Evolutionary conservation across 2,329 filamentous ascomycete genomes (phyloP).

Genomic region (Nigrospora sphaerica): DNA sequence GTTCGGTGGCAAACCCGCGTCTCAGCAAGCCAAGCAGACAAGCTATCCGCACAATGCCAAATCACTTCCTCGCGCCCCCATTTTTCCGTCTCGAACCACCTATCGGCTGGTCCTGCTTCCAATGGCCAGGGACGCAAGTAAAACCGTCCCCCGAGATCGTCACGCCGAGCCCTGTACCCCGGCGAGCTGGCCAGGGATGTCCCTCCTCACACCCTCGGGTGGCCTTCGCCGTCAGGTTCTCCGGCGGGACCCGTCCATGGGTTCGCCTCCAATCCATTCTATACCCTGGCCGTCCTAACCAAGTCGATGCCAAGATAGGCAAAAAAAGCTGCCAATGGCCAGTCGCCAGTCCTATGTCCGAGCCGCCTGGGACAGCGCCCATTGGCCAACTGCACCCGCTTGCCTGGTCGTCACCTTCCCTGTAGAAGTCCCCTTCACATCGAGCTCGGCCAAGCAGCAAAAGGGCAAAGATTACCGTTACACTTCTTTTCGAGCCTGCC

Average conservation of each 20-base stretch:
- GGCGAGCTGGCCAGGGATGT: neutral
- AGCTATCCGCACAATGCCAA: constrained; percentile 10
- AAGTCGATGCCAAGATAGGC: no score
- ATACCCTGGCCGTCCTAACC: no score
- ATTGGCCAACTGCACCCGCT: constrained; percentile 18
- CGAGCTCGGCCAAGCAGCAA: constrained; percentile 19
- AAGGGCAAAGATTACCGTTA: constrained; percentile 25
- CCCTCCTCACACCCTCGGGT: no score
- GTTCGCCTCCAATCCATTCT: no score
- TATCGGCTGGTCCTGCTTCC: neutral
- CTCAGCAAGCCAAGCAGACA: neutral
- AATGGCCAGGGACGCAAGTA: neutral
- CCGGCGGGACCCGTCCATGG: no score
- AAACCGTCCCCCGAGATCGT: neutral
- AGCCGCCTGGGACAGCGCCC: constrained; percentile 4
- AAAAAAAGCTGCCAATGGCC: no score
- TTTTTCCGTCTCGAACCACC: constrained; percentile 13
- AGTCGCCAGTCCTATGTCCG: neutral
- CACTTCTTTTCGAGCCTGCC: constrained; percentile 17
- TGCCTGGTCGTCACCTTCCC: constrained; percentile 19
- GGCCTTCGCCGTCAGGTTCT: no score
- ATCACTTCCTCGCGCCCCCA: constrained; percentile 15
- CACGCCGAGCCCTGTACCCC: neutral
- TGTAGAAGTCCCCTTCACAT: constrained; percentile 19
- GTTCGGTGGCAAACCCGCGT: constrained; percentile 21